Conservation (phyloP, 2,329 filamentous ascomycete species). For the Hansfordia pulvinata region DNA sequence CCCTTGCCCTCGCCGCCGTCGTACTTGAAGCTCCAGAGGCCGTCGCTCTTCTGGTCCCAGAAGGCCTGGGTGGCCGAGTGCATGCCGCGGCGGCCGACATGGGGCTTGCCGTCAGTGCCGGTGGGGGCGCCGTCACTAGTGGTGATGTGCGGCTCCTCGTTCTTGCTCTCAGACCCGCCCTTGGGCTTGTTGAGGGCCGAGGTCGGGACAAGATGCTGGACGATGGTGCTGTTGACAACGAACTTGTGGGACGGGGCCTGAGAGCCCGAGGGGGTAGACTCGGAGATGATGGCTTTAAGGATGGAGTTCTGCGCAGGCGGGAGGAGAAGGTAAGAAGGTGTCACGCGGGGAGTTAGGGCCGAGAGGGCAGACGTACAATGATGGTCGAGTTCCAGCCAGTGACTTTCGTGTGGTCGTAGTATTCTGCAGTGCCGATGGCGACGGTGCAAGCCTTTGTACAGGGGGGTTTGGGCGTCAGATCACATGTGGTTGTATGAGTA, state of each 20-base stretch:
- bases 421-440: conserved; percentile 59
- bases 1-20: conserved; percentile 54
- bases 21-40: conserved; percentile 83
- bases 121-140: conserved; percentile 37
- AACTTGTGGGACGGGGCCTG: conserved; percentile 69
- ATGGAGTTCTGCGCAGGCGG: conserved; percentile 50
- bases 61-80: conserved; percentile 75
- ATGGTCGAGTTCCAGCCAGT: conserved; percentile 84
- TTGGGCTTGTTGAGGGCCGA: conserved; percentile 48
- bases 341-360: conserved; percentile 1
- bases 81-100: conserved; percentile 79
- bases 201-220: conserved; percentile 74
- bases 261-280: conserved; percentile 46
- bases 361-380: conserved; percentile 50
- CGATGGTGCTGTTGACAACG: conserved; percentile 95
- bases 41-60: conserved; percentile 85
- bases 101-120: conserved; percentile 51
- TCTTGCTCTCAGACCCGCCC: conserved; percentile 29
- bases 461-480: conserved; percentile 3
- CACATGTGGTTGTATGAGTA: conserved; percentile 2
- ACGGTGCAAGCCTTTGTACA: conserved; percentile 66
- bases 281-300: conserved; percentile 64
- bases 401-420: conserved; percentile 79
- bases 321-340: conserved; percentile 3
- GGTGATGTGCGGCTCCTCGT: conserved; percentile 38